Evolutionary conservation across 2,329 filamentous ascomycete species (phyloP), one percentile per base, ranked within the genome.

Genomic region (Corynespora cassiicola): DNA sequence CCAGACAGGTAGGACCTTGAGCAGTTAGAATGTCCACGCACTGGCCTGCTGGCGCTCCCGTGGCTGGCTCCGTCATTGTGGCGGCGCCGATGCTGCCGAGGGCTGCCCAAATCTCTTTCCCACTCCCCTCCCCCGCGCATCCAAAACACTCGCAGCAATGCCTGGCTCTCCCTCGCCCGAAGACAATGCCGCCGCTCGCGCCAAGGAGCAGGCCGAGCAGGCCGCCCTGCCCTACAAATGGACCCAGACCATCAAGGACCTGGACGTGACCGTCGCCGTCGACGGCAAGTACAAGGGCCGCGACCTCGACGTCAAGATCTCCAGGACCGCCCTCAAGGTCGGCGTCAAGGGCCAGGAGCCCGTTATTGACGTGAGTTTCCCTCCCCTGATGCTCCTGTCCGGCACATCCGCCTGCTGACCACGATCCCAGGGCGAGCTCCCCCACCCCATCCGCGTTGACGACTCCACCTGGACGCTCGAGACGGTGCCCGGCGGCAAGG

Each of bases 391-490:
- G n/a, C n/a, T n/a, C n/a, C n/a, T n/a, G n/a, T n/a, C 20, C 20
- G n/a, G 24, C 4, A 24, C 26, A 29, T 21, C 17, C 15, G 12
- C 16, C 6, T 36, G 42, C 28, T 52, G 42, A 52, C 40, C 36
- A 21, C 29, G 16, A 28, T 15, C 18, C 25, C 56, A 96, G 90
- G 94, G 92, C 71, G 81, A 88, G 41, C 82, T 97, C 47, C 87
- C 91, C 10, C 85, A 95, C 69, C 67, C 86, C 10, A 84, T 99
- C 65, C 76, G 77, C 60, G 78, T 86, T 51, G 91, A 96, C 69
- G 94, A 99, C 58, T 92, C 86, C 36, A 95, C 92, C 43, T 99
- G 94, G 94, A 96, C 92, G 2, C 82, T 99, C 31, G 80, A 87
- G 42, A 77, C 86, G 14, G 82, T 84, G 31, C 69, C 83, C 1